Conservation (phyloP, 805 yeast genomes). For the Candida jianshihensis region DNA sequence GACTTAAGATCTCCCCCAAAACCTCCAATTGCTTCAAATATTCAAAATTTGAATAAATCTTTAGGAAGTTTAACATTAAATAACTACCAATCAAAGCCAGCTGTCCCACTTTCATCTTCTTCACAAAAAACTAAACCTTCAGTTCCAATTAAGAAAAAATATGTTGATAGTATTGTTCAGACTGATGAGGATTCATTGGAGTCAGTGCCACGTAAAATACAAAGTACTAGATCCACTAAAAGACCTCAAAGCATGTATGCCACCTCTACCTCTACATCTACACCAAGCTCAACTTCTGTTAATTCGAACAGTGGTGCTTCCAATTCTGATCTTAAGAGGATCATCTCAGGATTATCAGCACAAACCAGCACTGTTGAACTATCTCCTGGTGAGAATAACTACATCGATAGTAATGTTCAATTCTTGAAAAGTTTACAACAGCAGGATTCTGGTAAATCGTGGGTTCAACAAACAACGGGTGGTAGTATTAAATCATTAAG, state of each 20-base stretch:
- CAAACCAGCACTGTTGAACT: constrained; percentile 12
- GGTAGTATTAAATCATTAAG: constrained; percentile 24
- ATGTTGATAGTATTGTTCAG: constrained; percentile 23
- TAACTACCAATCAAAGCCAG: not conserved
- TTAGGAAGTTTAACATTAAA: constrained; percentile 16
- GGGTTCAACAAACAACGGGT: constrained; percentile 27
- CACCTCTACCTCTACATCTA: constrained; percentile 6
- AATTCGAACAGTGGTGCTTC: constrained; percentile 1
- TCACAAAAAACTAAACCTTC: constrained; percentile 3
- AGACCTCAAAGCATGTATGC: constrained; percentile 33
- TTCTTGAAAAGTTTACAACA: constrained; percentile 30
- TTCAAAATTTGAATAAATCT: constrained; percentile 14
- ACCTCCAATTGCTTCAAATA: constrained; percentile 9
- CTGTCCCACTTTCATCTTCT: not conserved
- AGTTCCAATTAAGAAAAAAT: constrained; percentile 14
- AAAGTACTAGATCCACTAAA: not conserved
- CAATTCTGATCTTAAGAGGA: constrained; percentile 17
- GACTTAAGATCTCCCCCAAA: constrained; percentile 10
- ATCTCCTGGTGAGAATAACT: constrained; percentile 19
- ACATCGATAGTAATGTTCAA: constrained; percentile 30
- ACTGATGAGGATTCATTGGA: constrained; percentile 13
- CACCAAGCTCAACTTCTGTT: constrained; percentile 7
- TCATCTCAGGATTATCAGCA: constrained; percentile 21
- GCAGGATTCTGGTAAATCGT: constrained; percentile 28
- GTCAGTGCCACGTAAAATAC: constrained; percentile 1